Conservation (phyloP, 176 grass and related monocot genomes). For the Aegilops tauschii region DNA sequence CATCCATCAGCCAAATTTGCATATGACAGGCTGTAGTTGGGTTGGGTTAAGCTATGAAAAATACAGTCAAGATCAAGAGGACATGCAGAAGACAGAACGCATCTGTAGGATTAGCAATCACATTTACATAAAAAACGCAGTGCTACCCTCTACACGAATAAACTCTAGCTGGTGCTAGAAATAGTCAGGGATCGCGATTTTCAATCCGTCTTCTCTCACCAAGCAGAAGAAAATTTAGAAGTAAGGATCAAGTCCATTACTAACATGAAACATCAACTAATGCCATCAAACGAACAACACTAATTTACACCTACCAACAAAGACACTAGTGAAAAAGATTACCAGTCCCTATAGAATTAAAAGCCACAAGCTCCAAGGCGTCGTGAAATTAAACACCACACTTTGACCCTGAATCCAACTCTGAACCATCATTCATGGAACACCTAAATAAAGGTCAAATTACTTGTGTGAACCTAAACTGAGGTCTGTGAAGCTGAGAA, state of each 20-base stretch:
- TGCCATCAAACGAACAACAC: not conserved
- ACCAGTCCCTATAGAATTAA: not conserved
- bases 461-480: not conserved
- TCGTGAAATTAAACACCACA: not conserved
- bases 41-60: not conserved
- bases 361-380: not conserved
- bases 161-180: not conserved
- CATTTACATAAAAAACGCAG: not conserved
- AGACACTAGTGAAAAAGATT: not conserved
- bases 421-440: not conserved
- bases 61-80: not conserved
- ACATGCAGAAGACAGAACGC: not conserved
- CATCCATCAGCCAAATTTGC: not conserved
- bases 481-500: not conserved
- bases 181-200: not conserved
- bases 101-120: not conserved
- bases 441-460: not conserved
- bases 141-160: not conserved
- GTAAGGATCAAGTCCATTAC: not conserved
- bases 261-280: not conserved
- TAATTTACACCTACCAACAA: not conserved
- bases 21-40: not conserved
- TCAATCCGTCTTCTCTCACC: not conserved
- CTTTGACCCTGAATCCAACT: not conserved
- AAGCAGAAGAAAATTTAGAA: not conserved